phyloP scores from a whole-genome alignment of 768 basidiomycete species.

The Lentinula lateritia region DNA sequence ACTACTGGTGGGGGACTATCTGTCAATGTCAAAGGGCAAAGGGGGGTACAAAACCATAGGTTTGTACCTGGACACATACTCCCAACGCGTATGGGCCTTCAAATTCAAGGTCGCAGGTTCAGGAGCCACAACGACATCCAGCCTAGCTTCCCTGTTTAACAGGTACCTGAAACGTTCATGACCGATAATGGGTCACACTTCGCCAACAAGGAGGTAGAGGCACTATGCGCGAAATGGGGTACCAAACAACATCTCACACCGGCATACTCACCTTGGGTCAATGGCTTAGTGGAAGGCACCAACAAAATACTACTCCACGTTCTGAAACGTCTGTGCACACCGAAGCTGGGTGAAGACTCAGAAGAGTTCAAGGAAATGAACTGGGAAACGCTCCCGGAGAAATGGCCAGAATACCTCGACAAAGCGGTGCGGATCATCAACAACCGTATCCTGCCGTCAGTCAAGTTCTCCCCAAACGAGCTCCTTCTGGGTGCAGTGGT shows the following conservation, averaged over 20 bases:
- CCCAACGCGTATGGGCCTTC: too few species aligned
- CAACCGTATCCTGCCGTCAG: background rate
- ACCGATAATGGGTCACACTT: too few species aligned
- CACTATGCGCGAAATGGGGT: background rate
- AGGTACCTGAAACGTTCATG: too few species aligned
- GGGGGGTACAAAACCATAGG: too few species aligned
- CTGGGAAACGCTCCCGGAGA: background rate
- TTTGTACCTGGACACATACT: too few species aligned
- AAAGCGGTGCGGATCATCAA: background rate
- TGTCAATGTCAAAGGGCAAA: too few species aligned
- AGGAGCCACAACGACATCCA: too few species aligned
- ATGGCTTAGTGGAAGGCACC: too few species aligned
- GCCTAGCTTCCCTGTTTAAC: too few species aligned
- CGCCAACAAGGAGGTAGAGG: too few species aligned
- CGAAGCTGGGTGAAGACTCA: background rate
- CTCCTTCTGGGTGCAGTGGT: background rate
- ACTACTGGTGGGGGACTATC: too few species aligned
- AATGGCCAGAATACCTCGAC: background rate
- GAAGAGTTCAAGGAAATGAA: background rate
- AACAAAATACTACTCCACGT: background rate
- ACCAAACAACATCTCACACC: background rate
- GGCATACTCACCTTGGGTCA: background rate
- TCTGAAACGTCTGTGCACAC: background rate
- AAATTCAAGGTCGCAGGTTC: too few species aligned
- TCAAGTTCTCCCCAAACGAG: background rate